Percentiles rank a stretch among this genome's conserved stretches.
These are phyloP conservation scores for Psidium guajava DNA, from an alignment of 345 rosid genomes.

Conservation along the genomic window DNA sequence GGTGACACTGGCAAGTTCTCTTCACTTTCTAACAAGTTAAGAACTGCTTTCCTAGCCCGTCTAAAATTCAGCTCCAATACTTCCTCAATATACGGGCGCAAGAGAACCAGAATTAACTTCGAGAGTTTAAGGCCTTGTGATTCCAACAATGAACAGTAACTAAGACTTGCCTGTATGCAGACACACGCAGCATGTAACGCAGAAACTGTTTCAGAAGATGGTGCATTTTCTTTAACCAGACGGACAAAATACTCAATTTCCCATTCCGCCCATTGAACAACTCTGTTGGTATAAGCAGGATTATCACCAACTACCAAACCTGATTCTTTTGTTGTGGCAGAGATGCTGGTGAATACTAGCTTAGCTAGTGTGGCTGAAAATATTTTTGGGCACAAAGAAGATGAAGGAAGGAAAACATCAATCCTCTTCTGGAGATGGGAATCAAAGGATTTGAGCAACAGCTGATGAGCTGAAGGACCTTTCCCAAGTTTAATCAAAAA, in stretches of 20 bases:
- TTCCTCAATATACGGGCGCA: constrained; percentile 83
- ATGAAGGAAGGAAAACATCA: constrained; percentile 63
- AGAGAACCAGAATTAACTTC: constrained; percentile 74
- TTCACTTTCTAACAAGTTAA: constrained; percentile 42
- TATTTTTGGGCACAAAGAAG: constrained; percentile 54
- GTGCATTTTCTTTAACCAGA: constrained; percentile 72
- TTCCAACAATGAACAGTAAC: constrained; percentile 69
- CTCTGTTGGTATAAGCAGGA: constrained; percentile 70
- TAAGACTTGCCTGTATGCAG: constrained; percentile 75
- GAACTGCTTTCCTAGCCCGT: constrained; percentile 61
- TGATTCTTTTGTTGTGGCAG: constrained; percentile 59
- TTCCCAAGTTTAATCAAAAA: constrained; percentile 74
- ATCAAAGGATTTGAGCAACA: constrained; percentile 43
- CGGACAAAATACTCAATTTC: constrained; percentile 78
- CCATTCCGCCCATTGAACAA: constrained; percentile 96
- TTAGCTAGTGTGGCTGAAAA: constrained; percentile 71
- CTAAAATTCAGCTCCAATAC: constrained; percentile 83
- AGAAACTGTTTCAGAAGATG: constrained; percentile 62
- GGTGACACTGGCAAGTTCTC: constrained; percentile 48
- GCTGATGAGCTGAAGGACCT: constrained; percentile 75
- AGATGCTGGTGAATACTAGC: constrained; percentile 70
- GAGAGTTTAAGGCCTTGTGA: constrained; percentile 72
- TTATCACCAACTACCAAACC: constrained; percentile 70
- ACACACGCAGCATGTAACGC: constrained; percentile 73
- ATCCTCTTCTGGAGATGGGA: constrained; percentile 54